Percentiles rank a stretch among this genome's conserved stretches.
Evolutionary conservation across 441 rosid species (phyloP).

Genomic region (Populus tomentosa): DNA sequence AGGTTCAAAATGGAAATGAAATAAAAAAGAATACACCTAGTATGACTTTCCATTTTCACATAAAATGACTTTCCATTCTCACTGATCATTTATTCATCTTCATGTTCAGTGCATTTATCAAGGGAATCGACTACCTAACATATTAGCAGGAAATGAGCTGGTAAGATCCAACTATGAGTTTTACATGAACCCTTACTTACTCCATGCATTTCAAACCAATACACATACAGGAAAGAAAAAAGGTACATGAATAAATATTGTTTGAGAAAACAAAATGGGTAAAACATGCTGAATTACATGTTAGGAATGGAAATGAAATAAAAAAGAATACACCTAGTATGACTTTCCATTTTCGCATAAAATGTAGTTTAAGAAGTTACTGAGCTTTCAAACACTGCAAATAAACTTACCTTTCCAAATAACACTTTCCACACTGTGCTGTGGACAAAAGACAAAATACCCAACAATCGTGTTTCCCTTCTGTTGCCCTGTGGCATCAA

Average conservation of each 20-base stretch:
- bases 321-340: background rate
- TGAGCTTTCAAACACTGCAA: background rate
- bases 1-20: background rate
- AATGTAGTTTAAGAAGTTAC: background rate
- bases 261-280: background rate
- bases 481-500: conserved; percentile 68
- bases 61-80: conserved; percentile 39
- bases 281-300: background rate
- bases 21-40: background rate
- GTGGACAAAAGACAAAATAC: conserved; percentile 89
- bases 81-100: conserved; percentile 97
- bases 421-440: conserved; percentile 97
- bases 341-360: background rate
- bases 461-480: conserved; percentile 91
- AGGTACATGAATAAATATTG: background rate
- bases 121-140: conserved; percentile 89
- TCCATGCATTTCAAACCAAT: background rate
- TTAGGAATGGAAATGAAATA: background rate
- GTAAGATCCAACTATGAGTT: background rate
- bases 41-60: background rate
- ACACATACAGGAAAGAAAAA: conserved; percentile 1
- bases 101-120: conserved; percentile 95
- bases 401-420: conserved; percentile 72
- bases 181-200: background rate
- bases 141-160: background rate